Conservation (phyloP, 805 yeast species). For the Deakozyma indianensis region DNA sequence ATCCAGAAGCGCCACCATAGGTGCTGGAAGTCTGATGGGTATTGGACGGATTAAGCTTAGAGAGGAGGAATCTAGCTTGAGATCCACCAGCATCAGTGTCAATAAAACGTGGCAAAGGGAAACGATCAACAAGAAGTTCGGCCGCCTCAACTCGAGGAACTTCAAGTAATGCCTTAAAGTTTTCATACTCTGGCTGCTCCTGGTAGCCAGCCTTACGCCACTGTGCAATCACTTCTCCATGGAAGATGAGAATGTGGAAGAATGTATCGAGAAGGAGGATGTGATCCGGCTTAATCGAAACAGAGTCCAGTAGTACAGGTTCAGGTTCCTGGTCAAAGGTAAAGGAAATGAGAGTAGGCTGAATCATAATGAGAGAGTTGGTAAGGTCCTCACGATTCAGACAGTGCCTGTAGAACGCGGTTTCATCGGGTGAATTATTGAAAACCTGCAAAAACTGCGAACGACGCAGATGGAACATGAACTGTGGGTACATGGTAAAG, state of each 20-base stretch:
- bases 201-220: constrained; percentile 96
- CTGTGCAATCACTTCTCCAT: constrained; percentile 86
- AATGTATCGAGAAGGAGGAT: constrained; percentile 86
- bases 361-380: constrained; percentile 91
- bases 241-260: constrained; percentile 90
- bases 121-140: constrained; percentile 76
- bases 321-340: constrained; percentile 71
- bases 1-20: constrained; percentile 35
- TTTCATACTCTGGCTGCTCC: constrained; percentile 77
- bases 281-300: constrained; percentile 77
- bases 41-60: constrained; percentile 89
- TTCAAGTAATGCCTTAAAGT: constrained; percentile 72
- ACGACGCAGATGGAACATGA: constrained; percentile 87
- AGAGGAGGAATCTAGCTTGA: constrained; percentile 90
- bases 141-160: constrained; percentile 91
- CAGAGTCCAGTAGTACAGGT: constrained; percentile 87
- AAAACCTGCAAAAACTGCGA: constrained; percentile 92
- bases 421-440: constrained; percentile 97
- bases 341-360: constrained; percentile 86
- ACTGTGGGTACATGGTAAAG: constrained; percentile 86
- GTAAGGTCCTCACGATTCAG: constrained; percentile 83
- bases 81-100: constrained; percentile 98
- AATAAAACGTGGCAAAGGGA: constrained; percentile 94
- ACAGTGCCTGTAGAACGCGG: constrained; percentile 91
- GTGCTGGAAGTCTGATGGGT: constrained; percentile 48